Evolutionary conservation across 768 basidiomycete species (phyloP).

Genomic region (Boletus insuetus): DNA sequence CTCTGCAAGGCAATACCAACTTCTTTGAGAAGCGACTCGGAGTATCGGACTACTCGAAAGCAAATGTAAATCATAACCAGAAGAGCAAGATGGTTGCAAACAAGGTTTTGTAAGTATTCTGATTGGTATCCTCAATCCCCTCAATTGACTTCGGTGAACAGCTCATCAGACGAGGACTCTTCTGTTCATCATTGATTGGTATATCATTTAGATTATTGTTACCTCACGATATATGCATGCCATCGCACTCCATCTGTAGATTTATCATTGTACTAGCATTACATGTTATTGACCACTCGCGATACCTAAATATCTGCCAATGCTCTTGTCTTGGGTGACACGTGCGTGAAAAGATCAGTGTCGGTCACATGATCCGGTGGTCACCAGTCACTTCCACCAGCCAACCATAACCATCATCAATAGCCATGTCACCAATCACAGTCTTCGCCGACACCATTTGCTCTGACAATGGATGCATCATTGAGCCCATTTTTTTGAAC

Average conservation of each 20-base stretch:
- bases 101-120: constrained; percentile 40
- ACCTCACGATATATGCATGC: neutral
- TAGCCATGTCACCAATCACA: too few species aligned
- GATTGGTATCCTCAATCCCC: neutral
- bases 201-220: constrained; percentile 1
- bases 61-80: constrained; percentile 46
- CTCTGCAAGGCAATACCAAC: constrained; percentile 93
- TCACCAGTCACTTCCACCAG: neutral
- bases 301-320: constrained; percentile 58
- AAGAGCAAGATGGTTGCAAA: constrained; percentile 21
- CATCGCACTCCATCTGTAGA: constrained; percentile 9
- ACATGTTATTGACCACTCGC: constrained; percentile 1
- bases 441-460: too few species aligned
- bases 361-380: too few species aligned
- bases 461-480: too few species aligned
- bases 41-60: constrained; percentile 80
- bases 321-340: too few species aligned
- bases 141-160: constrained; percentile 7
- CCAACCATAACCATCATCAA: too few species aligned
- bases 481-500: too few species aligned
- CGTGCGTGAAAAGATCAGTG: too few species aligned
- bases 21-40: constrained; percentile 98
- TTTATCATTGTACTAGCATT: constrained; percentile 10
- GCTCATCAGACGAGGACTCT: constrained; percentile 39
- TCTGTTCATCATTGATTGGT: neutral